Conservation (phyloP, 2,329 filamentous ascomycete species). For the Metarhizium rileyi region DNA sequence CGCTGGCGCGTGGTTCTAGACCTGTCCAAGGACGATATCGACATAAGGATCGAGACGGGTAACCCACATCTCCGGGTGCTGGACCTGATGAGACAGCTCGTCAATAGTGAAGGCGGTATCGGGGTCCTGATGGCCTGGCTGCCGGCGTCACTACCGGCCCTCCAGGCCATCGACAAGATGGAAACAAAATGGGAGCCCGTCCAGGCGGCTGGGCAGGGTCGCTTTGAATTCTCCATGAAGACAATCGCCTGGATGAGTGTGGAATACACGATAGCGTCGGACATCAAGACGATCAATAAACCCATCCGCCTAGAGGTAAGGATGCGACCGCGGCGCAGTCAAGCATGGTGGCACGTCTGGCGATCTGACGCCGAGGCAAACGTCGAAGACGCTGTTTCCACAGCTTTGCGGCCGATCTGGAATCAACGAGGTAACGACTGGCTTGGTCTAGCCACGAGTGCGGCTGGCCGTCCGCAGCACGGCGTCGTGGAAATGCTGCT, state of each 20-base stretch:
- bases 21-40: constrained; percentile 43
- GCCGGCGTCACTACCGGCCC: constrained; percentile 52
- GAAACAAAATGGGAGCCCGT: constrained; percentile 42
- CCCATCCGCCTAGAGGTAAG: constrained; percentile 43
- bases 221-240: constrained; percentile 41
- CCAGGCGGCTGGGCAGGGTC: constrained; percentile 32
- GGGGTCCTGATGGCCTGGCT: constrained; percentile 44
- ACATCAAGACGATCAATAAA: constrained; percentile 16
- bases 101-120: constrained; percentile 45
- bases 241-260: constrained; percentile 49
- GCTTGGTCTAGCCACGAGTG: constrained; percentile 37
- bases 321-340: constrained; percentile 36
- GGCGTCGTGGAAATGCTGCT: constrained; percentile 37
- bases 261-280: constrained; percentile 35
- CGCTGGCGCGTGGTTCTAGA: constrained; percentile 48
- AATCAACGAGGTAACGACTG: constrained; percentile 33
- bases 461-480: constrained; percentile 30
- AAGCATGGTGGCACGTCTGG: constrained; percentile 42
- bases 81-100: constrained; percentile 46
- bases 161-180: constrained; percentile 50
- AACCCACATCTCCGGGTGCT: constrained; percentile 60
- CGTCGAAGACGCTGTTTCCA: constrained; percentile 26
- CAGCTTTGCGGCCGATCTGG: constrained; percentile 36
- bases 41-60: constrained; percentile 46
- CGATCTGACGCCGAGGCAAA: constrained; percentile 18